phyloP scores from a whole-genome alignment of 371 early-diverging fungal species.

The Actinomortierella wolfii region DNA sequence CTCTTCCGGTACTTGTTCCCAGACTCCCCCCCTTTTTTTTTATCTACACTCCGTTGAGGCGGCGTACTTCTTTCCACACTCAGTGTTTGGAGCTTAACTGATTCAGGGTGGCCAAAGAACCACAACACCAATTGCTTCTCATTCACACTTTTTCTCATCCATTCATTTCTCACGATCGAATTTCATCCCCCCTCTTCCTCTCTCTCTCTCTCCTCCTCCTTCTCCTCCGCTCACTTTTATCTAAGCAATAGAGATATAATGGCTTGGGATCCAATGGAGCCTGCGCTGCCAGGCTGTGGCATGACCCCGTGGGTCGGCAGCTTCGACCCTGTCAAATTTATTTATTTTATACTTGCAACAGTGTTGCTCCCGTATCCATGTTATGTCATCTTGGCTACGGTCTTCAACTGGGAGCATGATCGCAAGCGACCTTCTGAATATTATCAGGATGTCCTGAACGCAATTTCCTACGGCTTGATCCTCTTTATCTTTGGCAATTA shows the following conservation, averaged over 20 bases:
- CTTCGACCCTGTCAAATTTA: slow-evolving; percentile 57
- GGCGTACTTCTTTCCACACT: no score
- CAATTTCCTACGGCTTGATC: slow-evolving; percentile 64
- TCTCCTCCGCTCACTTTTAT: not conserved
- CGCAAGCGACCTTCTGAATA: slow-evolving; percentile 66
- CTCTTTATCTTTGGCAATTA: slow-evolving; percentile 87
- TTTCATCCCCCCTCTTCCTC: no score
- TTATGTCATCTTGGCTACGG: slow-evolving; percentile 60
- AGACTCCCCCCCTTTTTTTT: no score
- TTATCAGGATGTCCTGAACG: slow-evolving; percentile 65
- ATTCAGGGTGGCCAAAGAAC: no score
- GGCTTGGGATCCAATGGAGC: slow-evolving; percentile 45
- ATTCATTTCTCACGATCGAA: no score
- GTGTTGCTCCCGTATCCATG: slow-evolving; percentile 60
- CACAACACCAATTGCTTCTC: no score
- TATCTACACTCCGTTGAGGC: no score
- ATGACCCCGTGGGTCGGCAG: slow-evolving; percentile 45
- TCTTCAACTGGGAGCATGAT: slow-evolving; percentile 69
- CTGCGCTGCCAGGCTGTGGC: slow-evolving; percentile 29
- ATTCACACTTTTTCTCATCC: no score
- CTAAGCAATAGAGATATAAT: slow-evolving; percentile 12
- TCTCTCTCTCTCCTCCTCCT: no score
- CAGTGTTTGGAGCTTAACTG: no score
- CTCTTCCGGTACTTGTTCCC: no score
- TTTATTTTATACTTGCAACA: slow-evolving; percentile 61